phyloP scores from a whole-genome alignment of 345 rosid species.

The Schrenkiella parvula region DNA sequence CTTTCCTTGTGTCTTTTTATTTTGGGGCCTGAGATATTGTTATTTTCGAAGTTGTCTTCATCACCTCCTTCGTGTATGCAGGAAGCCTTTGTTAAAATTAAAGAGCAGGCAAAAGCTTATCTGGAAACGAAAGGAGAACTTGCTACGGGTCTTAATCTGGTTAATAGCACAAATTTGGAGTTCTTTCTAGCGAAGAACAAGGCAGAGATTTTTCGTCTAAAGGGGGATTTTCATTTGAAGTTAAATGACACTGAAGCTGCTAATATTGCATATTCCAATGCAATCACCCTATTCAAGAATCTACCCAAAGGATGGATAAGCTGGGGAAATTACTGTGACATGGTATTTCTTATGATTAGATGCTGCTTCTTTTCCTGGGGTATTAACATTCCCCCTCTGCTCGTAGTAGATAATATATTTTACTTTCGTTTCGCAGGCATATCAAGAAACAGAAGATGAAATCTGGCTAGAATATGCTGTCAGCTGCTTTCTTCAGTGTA shows the following conservation, averaged over 20 bases:
- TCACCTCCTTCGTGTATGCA: conserved; percentile 28
- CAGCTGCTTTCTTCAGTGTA: conserved; percentile 89
- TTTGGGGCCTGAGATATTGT: not conserved
- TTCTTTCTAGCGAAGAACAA: conserved; percentile 78
- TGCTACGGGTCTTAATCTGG: conserved; percentile 71
- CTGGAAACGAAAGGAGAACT: conserved; percentile 88
- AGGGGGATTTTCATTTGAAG: conserved; percentile 81
- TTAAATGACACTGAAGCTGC: conserved; percentile 76
- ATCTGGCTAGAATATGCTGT: conserved; percentile 96
- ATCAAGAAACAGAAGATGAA: conserved; percentile 74
- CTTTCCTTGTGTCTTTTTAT: not conserved
- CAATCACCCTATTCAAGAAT: conserved; percentile 80
- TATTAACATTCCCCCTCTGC: not conserved
- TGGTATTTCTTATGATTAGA: conserved; percentile 48
- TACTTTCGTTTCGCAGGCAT: conserved; percentile 52
- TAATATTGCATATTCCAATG: conserved; percentile 78
- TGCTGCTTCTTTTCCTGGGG: not conserved
- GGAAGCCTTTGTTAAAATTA: conserved; percentile 97
- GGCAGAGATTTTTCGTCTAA: conserved; percentile 80
- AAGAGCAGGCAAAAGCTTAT: conserved; percentile 92
- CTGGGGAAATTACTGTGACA: conserved; percentile 95
- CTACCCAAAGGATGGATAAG: conserved; percentile 99
- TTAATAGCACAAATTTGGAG: conserved; percentile 85
- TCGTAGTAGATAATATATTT: not conserved
- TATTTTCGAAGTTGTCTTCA: conserved; percentile 12